Evolutionary conservation across 2,329 filamentous ascomycete species (phyloP).

Genomic region (Helotiales sp.): DNA sequence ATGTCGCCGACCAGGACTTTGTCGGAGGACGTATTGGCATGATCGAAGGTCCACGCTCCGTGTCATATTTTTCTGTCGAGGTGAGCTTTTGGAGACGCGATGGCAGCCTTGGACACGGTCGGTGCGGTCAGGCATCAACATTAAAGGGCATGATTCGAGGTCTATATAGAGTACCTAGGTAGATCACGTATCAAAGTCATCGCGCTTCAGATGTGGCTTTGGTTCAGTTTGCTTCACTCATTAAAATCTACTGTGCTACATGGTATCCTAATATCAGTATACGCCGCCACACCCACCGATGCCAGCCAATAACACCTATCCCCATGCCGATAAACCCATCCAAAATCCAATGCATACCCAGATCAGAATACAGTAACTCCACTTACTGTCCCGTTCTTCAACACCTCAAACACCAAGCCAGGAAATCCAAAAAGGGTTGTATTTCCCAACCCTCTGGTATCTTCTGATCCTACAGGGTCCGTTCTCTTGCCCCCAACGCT

Average conservation of each 20-base stretch:
- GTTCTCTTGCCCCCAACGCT: constrained; percentile 47
- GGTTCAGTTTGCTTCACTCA: neutral
- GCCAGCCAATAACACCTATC: constrained; percentile 5
- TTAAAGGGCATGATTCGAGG: neutral
- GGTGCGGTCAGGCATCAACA: constrained; percentile 8
- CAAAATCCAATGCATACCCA: constrained; percentile 8
- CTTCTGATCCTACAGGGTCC: constrained; percentile 45
- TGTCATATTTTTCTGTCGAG: constrained; percentile 3
- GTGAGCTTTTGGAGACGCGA: constrained; percentile 8
- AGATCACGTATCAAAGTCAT: neutral
- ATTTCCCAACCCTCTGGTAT: constrained; percentile 61
- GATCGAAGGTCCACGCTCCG: constrained; percentile 24
- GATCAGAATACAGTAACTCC: constrained; percentile 80
- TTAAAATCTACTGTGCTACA: neutral
- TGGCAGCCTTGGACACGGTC: neutral
- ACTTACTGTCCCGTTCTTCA: constrained; percentile 89
- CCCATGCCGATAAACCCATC: constrained; percentile 4
- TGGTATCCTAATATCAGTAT: neutral
- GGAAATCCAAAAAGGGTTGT: constrained; percentile 94
- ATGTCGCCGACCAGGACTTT: constrained; percentile 71
- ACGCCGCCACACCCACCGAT: neutral
- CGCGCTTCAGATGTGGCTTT: neutral
- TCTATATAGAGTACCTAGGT: neutral
- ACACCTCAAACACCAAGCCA: constrained; percentile 89
- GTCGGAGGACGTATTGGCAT: constrained; percentile 33